Conservation (phyloP, 2,329 filamentous ascomycete species). For the Cladophialophora carrionii region DNA sequence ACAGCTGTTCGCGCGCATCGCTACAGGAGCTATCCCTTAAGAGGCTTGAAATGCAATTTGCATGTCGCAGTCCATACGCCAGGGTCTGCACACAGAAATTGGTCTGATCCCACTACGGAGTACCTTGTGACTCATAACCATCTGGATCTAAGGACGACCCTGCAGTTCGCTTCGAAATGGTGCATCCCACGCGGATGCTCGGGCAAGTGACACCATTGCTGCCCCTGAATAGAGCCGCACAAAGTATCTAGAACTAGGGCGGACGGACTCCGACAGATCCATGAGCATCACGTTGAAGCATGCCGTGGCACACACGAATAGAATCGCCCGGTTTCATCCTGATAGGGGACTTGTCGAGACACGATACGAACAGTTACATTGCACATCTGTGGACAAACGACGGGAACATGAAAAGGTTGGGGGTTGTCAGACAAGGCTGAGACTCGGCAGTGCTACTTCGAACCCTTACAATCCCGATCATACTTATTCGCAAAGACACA, state of each 20-base stretch:
- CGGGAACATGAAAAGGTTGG: neutral
- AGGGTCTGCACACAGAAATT: neutral
- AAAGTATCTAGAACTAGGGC: neutral
- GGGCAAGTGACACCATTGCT: constrained; percentile 1
- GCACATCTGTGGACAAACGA: neutral
- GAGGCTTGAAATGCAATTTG: neutral
- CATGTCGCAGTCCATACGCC: neutral
- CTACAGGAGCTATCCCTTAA: neutral
- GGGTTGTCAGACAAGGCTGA: constrained; percentile 5
- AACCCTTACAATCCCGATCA: no score
- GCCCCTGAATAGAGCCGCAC: constrained; percentile 3
- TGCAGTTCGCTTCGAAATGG: neutral
- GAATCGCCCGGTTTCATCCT: neutral
- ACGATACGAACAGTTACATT: constrained; percentile 3
- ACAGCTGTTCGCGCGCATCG: no score
- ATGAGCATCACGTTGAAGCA: neutral
- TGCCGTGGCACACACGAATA: neutral
- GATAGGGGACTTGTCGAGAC: neutral
- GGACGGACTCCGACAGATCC: neutral
- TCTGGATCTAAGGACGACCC: neutral
- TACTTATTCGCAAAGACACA: neutral
- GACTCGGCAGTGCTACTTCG: neutral
- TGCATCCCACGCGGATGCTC: neutral
- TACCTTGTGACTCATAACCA: constrained; percentile 2
- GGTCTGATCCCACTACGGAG: neutral